Percentiles rank a stretch among this genome's conserved stretches.
Evolutionary conservation across 495 filamentous ascomycete genomes (phyloP).

Genomic region (Aspergillus funiculosus): DNA sequence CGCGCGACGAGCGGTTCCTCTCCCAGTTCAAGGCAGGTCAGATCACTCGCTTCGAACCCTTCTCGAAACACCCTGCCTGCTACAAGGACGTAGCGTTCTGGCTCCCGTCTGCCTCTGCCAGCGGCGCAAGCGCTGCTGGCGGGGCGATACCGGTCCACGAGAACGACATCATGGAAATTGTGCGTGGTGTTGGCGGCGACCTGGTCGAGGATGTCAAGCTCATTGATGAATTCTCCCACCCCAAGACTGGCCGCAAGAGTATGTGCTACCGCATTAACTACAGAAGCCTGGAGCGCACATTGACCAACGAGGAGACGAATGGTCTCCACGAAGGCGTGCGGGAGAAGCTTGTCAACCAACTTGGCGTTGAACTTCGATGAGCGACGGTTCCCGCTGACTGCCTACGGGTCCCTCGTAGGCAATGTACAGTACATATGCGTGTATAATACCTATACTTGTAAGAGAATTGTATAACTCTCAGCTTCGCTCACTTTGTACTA

Average conservation of each 20-base stretch:
- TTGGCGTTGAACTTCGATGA: conserved; percentile 79
- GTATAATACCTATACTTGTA: conserved; percentile 10
- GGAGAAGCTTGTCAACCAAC: conserved; percentile 53
- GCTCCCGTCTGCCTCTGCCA: conserved; percentile 51
- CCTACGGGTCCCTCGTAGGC: too few relatives aligned
- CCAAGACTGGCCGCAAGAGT: conserved; percentile 75
- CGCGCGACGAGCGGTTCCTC: conserved; percentile 72
- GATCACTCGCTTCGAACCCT: conserved; percentile 69
- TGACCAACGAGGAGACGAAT: conserved; percentile 76
- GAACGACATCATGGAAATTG: conserved; percentile 96
- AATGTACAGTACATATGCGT: conserved; percentile 8
- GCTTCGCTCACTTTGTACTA: not conserved
- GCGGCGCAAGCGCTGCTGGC: conserved; percentile 47
- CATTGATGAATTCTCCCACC: conserved; percentile 81
- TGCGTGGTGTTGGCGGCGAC: conserved; percentile 73
- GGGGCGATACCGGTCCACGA: conserved; percentile 64
- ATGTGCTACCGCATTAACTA: conserved; percentile 92
- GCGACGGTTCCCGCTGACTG: too few relatives aligned
- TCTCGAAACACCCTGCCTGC: conserved; percentile 83
- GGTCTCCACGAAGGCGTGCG: conserved; percentile 63
- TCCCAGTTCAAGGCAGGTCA: conserved; percentile 67
- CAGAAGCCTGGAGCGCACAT: conserved; percentile 77
- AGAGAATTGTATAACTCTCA: conserved; percentile 6
- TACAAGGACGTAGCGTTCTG: conserved; percentile 94
- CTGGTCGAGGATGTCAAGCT: conserved; percentile 79